Evolutionary conservation across 2,329 filamentous ascomycete genomes (phyloP), one percentile per base, ranked within the genome.

Genomic region (Arthrocladium fulminans): DNA sequence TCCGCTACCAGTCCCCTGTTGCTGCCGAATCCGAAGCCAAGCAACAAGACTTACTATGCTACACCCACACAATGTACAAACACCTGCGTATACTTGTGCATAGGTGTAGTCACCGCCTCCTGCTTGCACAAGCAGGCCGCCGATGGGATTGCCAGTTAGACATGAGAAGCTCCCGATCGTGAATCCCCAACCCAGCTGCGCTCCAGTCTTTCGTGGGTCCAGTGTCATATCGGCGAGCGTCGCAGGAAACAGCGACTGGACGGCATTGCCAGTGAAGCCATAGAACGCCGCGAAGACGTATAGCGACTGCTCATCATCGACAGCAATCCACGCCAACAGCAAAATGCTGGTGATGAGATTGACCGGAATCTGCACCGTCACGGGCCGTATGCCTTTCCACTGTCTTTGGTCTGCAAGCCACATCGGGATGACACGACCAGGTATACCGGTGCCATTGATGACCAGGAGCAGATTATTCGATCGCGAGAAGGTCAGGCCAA

Each of bases 241-340:
- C 0, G 82, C 74, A 0, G 84, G 80, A 0, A 71, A 69, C 12
- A 87, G 67, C 0, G 77, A 77, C 25, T 84, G 75, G 57, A 80
- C 83, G 2, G 77, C 76, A 12, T 83, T 84, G 0, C 78, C 81
- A n/a, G 74, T 74, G 61, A 87, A 85, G 15, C 83, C 84, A 55
- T 83, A 88, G 7, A 86, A 63, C 20, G 75, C 69, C 17, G 75
- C 72, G 61, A 84, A 87, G 23, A 79, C 69, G 47, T 86, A 73
- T 47, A 81, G 76, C 1, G 77, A 73, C 0, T 73, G 73, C 5
- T 79, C 75, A 29, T 69, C 68, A 2, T 66, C 67, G 4, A 67
- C 71, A 2, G 74, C 72, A 2, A 80, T 63, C 79, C 79, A 76
- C 1, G 83, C 62, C 29, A 71, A 73, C 0, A 81, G 65, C n/a